Conservation (phyloP, 1,284 basidiomycete genomes). For the Puccinia triticina region DNA sequence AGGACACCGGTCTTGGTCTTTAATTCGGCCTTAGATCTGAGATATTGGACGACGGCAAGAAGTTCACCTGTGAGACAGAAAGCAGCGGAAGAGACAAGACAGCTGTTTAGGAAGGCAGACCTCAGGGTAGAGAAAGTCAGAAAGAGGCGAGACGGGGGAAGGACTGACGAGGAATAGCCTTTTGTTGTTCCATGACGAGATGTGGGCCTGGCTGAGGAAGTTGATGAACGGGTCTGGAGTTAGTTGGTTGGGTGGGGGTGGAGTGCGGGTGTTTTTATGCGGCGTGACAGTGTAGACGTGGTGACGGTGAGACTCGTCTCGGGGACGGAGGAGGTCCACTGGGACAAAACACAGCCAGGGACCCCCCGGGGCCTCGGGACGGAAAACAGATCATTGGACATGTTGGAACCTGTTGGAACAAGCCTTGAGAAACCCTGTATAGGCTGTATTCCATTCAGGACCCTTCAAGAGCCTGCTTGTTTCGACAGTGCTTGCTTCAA, state of each 20-base stretch:
- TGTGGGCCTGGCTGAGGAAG: not conserved
- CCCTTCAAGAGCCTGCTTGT: too few species aligned
- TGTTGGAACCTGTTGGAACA: too few species aligned
- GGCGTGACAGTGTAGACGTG: not conserved
- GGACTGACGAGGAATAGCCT: slow-evolving; percentile 35
- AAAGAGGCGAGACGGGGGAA: not conserved
- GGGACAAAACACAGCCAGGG: too few species aligned
- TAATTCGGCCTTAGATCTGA: slow-evolving; percentile 34
- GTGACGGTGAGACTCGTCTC: slow-evolving; percentile 6
- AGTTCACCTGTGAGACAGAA: slow-evolving; percentile 11
- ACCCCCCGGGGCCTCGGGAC: not conserved
- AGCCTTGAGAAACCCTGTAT: too few species aligned
- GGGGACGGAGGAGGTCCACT: not conserved
- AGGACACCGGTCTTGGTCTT: slow-evolving; percentile 44
- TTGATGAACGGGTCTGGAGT: not conserved
- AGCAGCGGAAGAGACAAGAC: not conserved
- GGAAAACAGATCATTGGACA: not conserved
- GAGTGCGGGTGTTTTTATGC: not conserved
- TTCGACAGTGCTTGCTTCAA: too few species aligned
- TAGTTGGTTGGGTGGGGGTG: not conserved
- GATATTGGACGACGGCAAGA: slow-evolving; percentile 32
- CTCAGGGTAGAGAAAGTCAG: not conserved
- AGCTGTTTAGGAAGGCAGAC: not conserved
- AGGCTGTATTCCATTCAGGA: too few species aligned
- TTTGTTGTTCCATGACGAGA: slow-evolving; percentile 38